phyloP scores from a whole-genome alignment of 371 early-diverging fungal genomes.

The Apophysomyces trapeziformis region DNA sequence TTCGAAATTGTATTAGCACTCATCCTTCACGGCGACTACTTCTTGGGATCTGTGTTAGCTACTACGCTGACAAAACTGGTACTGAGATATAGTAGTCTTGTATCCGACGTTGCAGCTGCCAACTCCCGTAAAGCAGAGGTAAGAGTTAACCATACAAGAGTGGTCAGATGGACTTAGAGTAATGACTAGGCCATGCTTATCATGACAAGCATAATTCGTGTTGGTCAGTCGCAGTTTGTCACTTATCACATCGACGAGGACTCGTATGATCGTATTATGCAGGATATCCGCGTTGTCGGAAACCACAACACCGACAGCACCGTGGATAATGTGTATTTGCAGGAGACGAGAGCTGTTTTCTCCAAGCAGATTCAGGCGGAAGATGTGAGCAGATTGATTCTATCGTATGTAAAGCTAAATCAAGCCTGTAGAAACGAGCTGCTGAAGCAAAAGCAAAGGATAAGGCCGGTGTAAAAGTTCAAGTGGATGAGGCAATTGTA shows the following conservation, averaged over 20 bases:
- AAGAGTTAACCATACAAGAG: not conserved
- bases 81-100: conserved; percentile 68
- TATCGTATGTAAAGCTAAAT: not conserved
- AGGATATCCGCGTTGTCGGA: conserved; percentile 85
- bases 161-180: not conserved
- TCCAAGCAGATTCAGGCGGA: conserved; percentile 76
- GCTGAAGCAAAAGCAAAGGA: conserved; percentile 67
- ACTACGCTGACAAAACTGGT: conserved; percentile 90
- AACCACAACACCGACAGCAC: conserved; percentile 54
- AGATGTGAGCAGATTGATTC: conserved; percentile 47
- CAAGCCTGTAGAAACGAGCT: conserved; percentile 34
- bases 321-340: conserved; percentile 74
- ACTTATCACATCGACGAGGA: conserved; percentile 93
- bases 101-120: conserved; percentile 51
- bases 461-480: conserved; percentile 68
- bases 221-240: conserved; percentile 88
- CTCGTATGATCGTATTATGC: conserved; percentile 89
- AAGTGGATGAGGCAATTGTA: conserved; percentile 87
- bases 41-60: conserved; percentile 86
- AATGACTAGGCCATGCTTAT: conserved; percentile 83
- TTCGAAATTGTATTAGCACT: conserved; percentile 49
- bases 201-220: conserved; percentile 92
- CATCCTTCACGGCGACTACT: conserved; percentile 91
- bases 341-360: conserved; percentile 83
- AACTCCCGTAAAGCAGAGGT: conserved; percentile 84